Conservation (phyloP, 2,329 filamentous ascomycete species). For the Penicillium sp. region DNA sequence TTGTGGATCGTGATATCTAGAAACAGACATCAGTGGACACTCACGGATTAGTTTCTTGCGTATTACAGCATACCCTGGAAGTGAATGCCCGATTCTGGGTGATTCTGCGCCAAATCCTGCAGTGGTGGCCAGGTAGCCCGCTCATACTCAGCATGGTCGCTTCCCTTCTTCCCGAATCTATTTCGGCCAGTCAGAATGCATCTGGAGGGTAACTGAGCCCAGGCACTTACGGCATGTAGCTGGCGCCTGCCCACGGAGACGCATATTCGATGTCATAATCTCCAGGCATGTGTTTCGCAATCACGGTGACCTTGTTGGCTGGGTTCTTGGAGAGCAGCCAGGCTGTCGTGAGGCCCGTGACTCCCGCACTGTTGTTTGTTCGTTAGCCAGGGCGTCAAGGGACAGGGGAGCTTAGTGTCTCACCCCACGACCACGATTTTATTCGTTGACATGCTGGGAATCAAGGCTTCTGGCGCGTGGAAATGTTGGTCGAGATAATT, state of each 20-base stretch:
- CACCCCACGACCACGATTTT: slow-evolving; percentile 4
- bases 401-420: background rate
- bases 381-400: background rate
- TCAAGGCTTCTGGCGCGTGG: background rate
- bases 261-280: slow-evolving; percentile 89
- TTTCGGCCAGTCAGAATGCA: background rate
- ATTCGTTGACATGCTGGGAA: background rate
- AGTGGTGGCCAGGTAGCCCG: slow-evolving; percentile 62
- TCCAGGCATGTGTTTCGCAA: slow-evolving; percentile 86
- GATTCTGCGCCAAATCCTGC: slow-evolving; percentile 57
- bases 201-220: background rate
- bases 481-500: background rate
- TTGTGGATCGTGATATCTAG: slow-evolving; percentile 1
- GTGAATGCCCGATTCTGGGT: slow-evolving; percentile 75
- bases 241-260: slow-evolving; percentile 83
- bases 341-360: slow-evolving; percentile 65
- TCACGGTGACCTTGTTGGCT: slow-evolving; percentile 62
- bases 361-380: slow-evolving; percentile 55
- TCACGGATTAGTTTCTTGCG: no score
- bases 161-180: slow-evolving; percentile 2
- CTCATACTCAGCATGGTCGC: slow-evolving; percentile 30
- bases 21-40: slow-evolving; percentile 63
- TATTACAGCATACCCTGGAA: slow-evolving; percentile 59
- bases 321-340: slow-evolving; percentile 57
- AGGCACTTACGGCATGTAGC: slow-evolving; percentile 36